phyloP scores from a whole-genome alignment of 2,329 filamentous ascomycete genomes.

The Beauveria australis region DNA sequence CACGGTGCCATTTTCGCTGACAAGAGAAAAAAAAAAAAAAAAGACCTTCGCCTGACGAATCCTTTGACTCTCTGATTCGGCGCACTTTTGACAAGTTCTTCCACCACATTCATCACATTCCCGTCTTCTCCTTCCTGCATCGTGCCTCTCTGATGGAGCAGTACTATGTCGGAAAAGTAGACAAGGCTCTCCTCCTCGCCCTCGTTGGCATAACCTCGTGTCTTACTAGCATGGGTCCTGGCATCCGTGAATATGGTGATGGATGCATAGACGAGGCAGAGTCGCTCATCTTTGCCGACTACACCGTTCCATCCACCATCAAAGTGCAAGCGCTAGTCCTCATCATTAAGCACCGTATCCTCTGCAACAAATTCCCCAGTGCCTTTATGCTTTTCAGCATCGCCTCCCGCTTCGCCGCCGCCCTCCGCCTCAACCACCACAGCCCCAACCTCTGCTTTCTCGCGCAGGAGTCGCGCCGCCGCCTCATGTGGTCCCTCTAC shows the following conservation, averaged over 20 bases:
- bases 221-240: slow-evolving; percentile 45
- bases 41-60: slow-evolving; percentile 31
- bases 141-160: slow-evolving; percentile 52
- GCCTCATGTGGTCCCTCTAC: slow-evolving; percentile 38
- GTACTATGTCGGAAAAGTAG: slow-evolving; percentile 48
- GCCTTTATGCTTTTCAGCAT: slow-evolving; percentile 37
- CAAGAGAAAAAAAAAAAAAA: background rate
- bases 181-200: slow-evolving; percentile 44
- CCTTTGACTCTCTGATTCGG: slow-evolving; percentile 40
- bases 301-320: slow-evolving; percentile 48
- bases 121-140: slow-evolving; percentile 51
- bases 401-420: slow-evolving; percentile 34
- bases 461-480: slow-evolving; percentile 33
- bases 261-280: slow-evolving; percentile 49
- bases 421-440: slow-evolving; percentile 36
- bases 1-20: slow-evolving; percentile 14
- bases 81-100: slow-evolving; percentile 51
- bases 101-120: slow-evolving; percentile 50
- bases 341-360: slow-evolving; percentile 36
- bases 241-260: slow-evolving; percentile 42
- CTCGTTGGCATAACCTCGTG: slow-evolving; percentile 48
- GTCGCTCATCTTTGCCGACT: slow-evolving; percentile 41
- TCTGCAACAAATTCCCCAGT: slow-evolving; percentile 34
- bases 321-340: slow-evolving; percentile 42
- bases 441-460: slow-evolving; percentile 31